Base-by-base conservation (phyloP, 352 stramenopile species). In the Phytophthora europaea region DNA sequence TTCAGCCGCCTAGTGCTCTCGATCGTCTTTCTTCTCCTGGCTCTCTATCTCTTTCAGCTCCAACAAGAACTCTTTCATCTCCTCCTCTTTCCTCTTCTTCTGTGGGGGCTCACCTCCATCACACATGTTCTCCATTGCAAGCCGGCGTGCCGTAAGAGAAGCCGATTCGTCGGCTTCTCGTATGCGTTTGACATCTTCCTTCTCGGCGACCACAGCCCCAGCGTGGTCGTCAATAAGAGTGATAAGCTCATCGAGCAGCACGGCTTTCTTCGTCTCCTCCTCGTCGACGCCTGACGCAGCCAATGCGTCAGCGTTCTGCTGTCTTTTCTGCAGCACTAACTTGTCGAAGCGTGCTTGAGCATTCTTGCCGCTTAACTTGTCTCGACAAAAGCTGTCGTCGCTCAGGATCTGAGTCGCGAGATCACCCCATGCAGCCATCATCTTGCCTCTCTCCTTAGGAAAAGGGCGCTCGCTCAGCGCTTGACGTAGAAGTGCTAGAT, bases 361-460 rank as follows among this genome's bases (percentile, higher is more conserved):
- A 31, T 63, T 64, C 38, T 64, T 60, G 54, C 63, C n/a, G 22
- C 53, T 56, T n/a, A 68, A n/a, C 38, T 54, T 68, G 34, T 68
- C 23, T 34, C 43, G 20, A 10, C n/a, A n/a, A 59, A 64, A 54
- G 43, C 16, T 64, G 28, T 52, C 31, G 43, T 64, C 63, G 28
- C 45, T 33, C 7, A 70, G 5, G 0, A 64, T 54, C 28, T 52
- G 53, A n/a, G 63, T 23, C 10, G 53, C 33, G 43, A 70, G 18
- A 22, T 51, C 53, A 15, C 28, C 52, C 62, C 51, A 62, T 36
- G 61, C 51, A 56, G 52, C 52, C 38, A 69, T 69, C 13, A 26
- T 48, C 51, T 57, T 61, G 52, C 52, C 26, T 62, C 61, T 43
- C 52, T 69, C 61, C 15, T 28, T 28, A 28, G n/a, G 23, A 51